Base-by-base conservation (phyloP, 129 eudicot genomes). In the Pulicaria dysenterica region DNA sequence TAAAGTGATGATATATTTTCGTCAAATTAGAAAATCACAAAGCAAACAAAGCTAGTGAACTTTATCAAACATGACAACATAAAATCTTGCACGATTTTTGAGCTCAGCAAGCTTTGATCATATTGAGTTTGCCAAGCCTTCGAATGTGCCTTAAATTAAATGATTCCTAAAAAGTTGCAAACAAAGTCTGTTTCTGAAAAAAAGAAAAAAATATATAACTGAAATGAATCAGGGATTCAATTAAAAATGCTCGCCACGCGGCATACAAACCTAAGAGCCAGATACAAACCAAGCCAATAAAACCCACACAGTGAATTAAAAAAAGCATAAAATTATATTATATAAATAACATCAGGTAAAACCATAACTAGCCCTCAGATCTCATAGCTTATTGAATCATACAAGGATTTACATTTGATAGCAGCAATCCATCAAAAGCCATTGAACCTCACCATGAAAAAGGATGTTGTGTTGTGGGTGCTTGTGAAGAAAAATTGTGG, bases 301-400 rank as follows among this genome's bases (percentile, higher is more conserved):
- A 7, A 6, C 0, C 31, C 2, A 24, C 31, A 24, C 31, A 24
- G 31, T 24, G 9, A 5, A 43, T 43, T 9, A 43, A 43, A 5
- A 43, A 43, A 43, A 43, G 8, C 7, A 3, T 43, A 43, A 3
- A 3, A 53, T 53, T 3, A 53, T 53, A 53, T 53, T 24, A 24
- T 15, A 37, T 19, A 59, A 14, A 3, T 36, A 36, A 66, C 2
- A 45, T 12, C 8, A 47, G 38, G 7, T 4, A 16, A 54, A 54
- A 4, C 11, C 13, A 16, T 41, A 17, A 41, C 6, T 0, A 47
- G 78, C 78, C 78, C 78, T 73, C 78, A 73, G 63, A 73, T 73
- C 78, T 73, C 78, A 73, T 73, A 73, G 78, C 78, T 69, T 70
- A 73, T 9, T 49, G 59, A 70, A 73, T 73, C 78, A 73, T 62